A percentile compares a stretch with the other conserved stretches of the same genome.
Conservation (phyloP, 2,329 filamentous ascomycete species). For the Ophiostoma triangulosporum region DNA sequence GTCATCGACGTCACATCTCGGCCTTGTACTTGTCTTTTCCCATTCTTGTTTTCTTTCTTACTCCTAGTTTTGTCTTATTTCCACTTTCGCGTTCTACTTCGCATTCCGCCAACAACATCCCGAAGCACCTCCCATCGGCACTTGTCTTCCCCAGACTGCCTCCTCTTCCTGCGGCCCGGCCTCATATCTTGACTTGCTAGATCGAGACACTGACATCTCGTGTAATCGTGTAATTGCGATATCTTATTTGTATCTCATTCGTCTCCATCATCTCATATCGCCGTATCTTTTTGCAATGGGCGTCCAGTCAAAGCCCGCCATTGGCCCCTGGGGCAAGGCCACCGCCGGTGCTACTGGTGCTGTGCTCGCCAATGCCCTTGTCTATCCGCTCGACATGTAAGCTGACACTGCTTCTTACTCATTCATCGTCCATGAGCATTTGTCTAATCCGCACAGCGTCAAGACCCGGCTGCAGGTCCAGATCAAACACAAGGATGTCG, state of each 20-base stretch:
- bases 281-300: slow-evolving; percentile 22
- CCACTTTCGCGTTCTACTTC: background rate
- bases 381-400: slow-evolving; percentile 93
- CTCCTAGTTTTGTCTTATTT: slow-evolving; percentile 1
- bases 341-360: slow-evolving; percentile 87
- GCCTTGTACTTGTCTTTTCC: background rate
- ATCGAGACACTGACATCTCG: background rate
- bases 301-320: slow-evolving; percentile 49
- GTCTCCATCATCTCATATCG: background rate
- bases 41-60: too few relatives aligned
- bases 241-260: background rate
- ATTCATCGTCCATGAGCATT: background rate
- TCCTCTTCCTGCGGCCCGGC: background rate
- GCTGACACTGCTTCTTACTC: slow-evolving; percentile 9
- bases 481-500: slow-evolving; percentile 49
- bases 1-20: background rate
- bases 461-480: slow-evolving; percentile 96
- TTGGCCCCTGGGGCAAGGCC: slow-evolving; percentile 88
- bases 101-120: background rate
- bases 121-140: background rate
- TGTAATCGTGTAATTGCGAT: too few relatives aligned
- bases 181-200: background rate
- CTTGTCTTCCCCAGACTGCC: background rate
- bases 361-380: slow-evolving; percentile 84
- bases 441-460: slow-evolving; percentile 58